Percentiles rank a stretch among this genome's conserved stretches.
These are phyloP conservation scores for Metschnikowia gelsemii DNA, from an alignment of 805 yeast species.

Conservation along the genomic window DNA sequence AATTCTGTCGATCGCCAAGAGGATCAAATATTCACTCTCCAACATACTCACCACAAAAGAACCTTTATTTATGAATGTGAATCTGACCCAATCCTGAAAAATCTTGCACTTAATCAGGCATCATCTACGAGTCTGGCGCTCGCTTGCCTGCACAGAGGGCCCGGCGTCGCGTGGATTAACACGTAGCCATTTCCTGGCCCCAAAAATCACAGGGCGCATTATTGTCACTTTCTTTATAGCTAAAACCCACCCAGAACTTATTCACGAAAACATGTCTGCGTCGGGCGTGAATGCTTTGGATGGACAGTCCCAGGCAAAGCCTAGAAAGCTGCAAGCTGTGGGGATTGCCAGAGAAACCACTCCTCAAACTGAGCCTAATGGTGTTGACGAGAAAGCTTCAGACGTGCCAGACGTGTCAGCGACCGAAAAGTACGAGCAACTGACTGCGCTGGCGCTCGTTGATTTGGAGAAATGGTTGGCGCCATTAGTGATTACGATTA, in stretches of 20 bases:
- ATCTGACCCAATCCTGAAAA: too few species aligned
- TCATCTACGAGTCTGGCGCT: not conserved
- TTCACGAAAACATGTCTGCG: conserved; percentile 17
- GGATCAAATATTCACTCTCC: too few species aligned
- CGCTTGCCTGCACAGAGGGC: not conserved
- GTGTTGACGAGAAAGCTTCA: not conserved
- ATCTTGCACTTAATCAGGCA: too few species aligned
- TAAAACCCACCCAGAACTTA: not conserved
- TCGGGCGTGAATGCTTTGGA: conserved; percentile 16
- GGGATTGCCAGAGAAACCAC: not conserved
- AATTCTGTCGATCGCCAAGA: too few species aligned
- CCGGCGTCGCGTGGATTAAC: conserved; percentile 3
- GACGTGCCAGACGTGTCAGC: conserved; percentile 17
- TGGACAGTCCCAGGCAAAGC: conserved; percentile 7
- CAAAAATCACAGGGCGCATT: not conserved
- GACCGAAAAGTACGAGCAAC: conserved; percentile 18
- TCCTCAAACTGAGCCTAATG: not conserved
- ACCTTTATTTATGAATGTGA: too few species aligned
- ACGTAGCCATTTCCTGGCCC: conserved; percentile 2
- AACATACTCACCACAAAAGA: too few species aligned
- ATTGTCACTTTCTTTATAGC: not conserved
- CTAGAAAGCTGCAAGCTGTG: conserved; percentile 7
- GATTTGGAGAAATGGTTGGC: conserved; percentile 44
- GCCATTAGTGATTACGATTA: conserved; percentile 62
- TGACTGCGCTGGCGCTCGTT: conserved; percentile 22